A percentile compares a stretch with the other conserved stretches of the same genome.
These are phyloP conservation scores for Pseudogymnoascus sp. DNA, from an alignment of 2,329 filamentous ascomycete genomes.

Conservation along the genomic window DNA sequence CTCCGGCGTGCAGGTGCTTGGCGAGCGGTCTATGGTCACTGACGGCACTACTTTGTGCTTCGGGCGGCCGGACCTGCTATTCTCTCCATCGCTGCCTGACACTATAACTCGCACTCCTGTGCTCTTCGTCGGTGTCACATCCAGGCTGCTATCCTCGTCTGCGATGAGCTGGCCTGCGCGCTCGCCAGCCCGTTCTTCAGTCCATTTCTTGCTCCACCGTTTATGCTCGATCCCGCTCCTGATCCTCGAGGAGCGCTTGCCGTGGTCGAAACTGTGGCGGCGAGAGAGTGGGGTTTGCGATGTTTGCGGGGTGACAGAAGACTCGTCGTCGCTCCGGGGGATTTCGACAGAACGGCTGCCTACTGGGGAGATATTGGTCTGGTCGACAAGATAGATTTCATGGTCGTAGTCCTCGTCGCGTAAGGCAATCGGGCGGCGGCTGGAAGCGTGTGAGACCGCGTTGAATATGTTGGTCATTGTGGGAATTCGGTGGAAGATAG, in stretches of 20 bases:
- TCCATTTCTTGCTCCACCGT: constrained; percentile 8
- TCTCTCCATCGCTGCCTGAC: neutral
- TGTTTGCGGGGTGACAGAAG: neutral
- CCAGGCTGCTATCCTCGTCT: neutral
- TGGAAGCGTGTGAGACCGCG: constrained; percentile 19
- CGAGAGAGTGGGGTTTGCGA: constrained; percentile 1
- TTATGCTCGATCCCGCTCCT: neutral
- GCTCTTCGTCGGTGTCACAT: neutral
- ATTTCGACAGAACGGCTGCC: constrained; percentile 17
- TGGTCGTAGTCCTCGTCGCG: constrained; percentile 60
- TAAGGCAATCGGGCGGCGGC: constrained; percentile 45
- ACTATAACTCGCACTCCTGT: neutral
- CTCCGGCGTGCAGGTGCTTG: constrained; percentile 30
- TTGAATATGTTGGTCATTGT: constrained; percentile 18
- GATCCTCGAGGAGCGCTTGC: neutral
- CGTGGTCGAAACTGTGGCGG: constrained; percentile 2
- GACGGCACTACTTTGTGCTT: neutral
- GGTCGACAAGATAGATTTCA: constrained; percentile 61
- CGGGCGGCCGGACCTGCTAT: neutral
- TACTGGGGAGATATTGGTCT: constrained; percentile 14
- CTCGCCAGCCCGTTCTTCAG: neutral
- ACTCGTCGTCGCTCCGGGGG: neutral
- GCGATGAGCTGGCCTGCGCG: neutral
- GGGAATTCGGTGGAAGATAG: neutral
- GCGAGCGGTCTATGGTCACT: neutral